A percentile compares a stretch with the other conserved stretches of the same genome.
These are phyloP conservation scores for Porpolomopsis calyptriformis DNA, from an alignment of 768 basidiomycete species.

Conservation along the genomic window DNA sequence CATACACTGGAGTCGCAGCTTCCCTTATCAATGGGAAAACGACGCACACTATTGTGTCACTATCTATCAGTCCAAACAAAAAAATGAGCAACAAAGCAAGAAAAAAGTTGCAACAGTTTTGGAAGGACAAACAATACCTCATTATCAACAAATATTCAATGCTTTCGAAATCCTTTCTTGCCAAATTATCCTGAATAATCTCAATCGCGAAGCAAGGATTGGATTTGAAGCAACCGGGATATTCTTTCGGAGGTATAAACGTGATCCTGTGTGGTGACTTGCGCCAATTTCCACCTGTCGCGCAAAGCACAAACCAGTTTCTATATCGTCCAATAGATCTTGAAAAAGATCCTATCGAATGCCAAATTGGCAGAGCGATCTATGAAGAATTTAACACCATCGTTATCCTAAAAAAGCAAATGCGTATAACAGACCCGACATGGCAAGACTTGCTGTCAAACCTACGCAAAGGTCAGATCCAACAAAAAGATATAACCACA, in stretches of 20 bases:
- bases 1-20: background rate
- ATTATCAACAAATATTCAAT: constrained; percentile 7
- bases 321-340: background rate
- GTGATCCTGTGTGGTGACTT: constrained; percentile 25
- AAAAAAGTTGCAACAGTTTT: background rate
- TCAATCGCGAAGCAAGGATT: background rate
- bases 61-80: background rate
- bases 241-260: constrained; percentile 18
- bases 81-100: background rate
- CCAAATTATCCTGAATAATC: background rate
- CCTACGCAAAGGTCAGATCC: constrained; percentile 15
- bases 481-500: constrained; percentile 16
- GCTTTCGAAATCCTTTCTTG: constrained; percentile 3
- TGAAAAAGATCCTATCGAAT: background rate
- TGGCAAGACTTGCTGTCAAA: constrained; percentile 22
- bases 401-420: constrained; percentile 24
- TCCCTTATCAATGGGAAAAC: background rate
- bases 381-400: constrained; percentile 22
- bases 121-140: background rate
- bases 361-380: constrained; percentile 12
- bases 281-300: constrained; percentile 23
- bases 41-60: background rate
- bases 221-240: background rate
- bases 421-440: constrained; percentile 17
- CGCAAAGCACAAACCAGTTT: no score